These are phyloP conservation scores for Tolypocladium ophioglossoides DNA, from an alignment of 2,329 filamentous ascomycete genomes.

Conservation along the genomic window DNA sequence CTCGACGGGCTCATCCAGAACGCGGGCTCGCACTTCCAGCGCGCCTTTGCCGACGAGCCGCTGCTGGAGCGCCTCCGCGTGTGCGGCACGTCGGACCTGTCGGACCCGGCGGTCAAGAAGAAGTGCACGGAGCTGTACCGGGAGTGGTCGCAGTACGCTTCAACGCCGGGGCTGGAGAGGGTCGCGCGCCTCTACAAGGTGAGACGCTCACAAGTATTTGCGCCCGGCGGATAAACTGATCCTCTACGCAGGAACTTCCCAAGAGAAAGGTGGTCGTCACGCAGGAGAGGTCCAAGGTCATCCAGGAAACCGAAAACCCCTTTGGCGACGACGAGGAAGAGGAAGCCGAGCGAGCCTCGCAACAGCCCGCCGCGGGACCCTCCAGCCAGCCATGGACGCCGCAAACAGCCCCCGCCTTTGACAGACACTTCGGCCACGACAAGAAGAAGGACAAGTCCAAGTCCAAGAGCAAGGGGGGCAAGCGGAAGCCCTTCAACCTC, in stretches of 20 bases:
- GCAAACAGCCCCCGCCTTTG: not conserved
- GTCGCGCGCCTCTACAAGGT: constrained; percentile 70
- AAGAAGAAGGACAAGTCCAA: constrained; percentile 42
- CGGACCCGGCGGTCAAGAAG: constrained; percentile 73
- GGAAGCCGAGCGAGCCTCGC: constrained; percentile 24
- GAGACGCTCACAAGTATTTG: not conserved
- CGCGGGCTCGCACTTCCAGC: constrained; percentile 77
- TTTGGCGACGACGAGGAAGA: constrained; percentile 58
- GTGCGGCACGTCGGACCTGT: constrained; percentile 73
- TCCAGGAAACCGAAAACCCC: constrained; percentile 69
- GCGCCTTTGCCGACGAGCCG: constrained; percentile 80
- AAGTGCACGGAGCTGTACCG: constrained; percentile 83
- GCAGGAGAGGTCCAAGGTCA: constrained; percentile 71
- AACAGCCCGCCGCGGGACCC: constrained; percentile 11
- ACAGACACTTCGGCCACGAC: constrained; percentile 8
- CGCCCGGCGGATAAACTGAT: not conserved
- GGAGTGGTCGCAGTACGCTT: constrained; percentile 81
- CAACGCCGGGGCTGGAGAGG: constrained; percentile 66
- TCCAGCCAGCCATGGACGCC: not conserved
- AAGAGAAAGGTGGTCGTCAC: constrained; percentile 60
- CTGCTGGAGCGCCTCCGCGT: constrained; percentile 84
- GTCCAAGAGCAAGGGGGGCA: constrained; percentile 32
- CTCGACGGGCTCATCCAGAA: constrained; percentile 93
- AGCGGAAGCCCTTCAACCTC: constrained; percentile 63
- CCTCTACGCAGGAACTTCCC: constrained; percentile 43